Evolutionary conservation across 2,329 filamentous ascomycete genomes (phyloP), one percentile per base, ranked within the genome.

Genomic region (Pseudohalonectria lignicola): DNA sequence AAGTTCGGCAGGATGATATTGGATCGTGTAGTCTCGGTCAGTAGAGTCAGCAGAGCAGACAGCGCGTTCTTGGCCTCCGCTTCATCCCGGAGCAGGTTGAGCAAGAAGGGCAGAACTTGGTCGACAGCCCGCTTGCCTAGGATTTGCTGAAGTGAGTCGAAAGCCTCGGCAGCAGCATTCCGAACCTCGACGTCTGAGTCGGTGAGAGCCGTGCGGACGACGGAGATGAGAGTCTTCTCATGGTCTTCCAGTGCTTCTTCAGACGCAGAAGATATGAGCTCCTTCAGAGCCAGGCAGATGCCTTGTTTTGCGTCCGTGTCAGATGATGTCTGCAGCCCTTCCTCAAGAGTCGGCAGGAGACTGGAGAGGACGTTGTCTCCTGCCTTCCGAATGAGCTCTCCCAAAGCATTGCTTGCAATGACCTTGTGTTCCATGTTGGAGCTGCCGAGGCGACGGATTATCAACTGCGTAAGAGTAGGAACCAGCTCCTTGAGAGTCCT

Each of bases 351-450:
- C 21, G 92, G 92, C 43, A 98, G 66, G 43, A 98, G 66, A 31
- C 78, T 93, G 18, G 87, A 77, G 45, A 98, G 69, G 41, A 98
- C 88, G 40, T 86, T 83, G 57, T 98, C 92, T 44, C 93, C 92
- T 52, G 92, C 90, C 62, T 94, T 95, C 52, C 92, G 82, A 53
- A 98, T 96, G 47, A 98, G 77, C 57, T 98, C 92, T 53, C 92
- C 92, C 40, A 98, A 72, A 35, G 92, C 87, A 58, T 96, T 96
- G 57, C 90, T 90, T 47, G 93, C 92, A 67, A 98, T 98, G 49
- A 94, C 83, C 67, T 95, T 96, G 61, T 98, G 92, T 59, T 98
- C 92, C 81, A 94, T 88, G 54, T 95, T 96, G 33, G 88, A 83
- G 57, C 88, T 96, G 44, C 87, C 92, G 49, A 98, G 74, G 35